Percentiles rank a stretch among this genome's conserved stretches.
These are phyloP conservation scores for Pulveroboletus sp. DNA, from an alignment of 1,284 basidiomycete species.

Conservation along the genomic window DNA sequence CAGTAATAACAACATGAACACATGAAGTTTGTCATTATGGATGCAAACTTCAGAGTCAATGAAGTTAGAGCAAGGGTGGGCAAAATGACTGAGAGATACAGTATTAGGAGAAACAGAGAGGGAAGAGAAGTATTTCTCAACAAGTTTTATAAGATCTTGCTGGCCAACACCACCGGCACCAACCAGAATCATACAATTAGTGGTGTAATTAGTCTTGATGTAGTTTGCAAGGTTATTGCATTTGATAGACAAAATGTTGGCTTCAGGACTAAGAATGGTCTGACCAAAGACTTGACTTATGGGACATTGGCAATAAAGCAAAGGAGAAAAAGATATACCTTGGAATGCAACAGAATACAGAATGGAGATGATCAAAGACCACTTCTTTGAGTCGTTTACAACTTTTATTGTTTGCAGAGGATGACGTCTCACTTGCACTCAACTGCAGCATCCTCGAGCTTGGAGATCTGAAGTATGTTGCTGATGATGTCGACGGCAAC, in stretches of 20 bases:
- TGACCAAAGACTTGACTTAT: conserved; percentile 91
- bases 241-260: conserved; percentile 95
- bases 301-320: conserved; percentile 11
- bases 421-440: conserved; percentile 98
- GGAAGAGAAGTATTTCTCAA: conserved; percentile 89
- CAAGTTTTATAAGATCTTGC: conserved; percentile 90
- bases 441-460: conserved; percentile 86
- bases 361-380: conserved; percentile 97
- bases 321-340: conserved; percentile 49
- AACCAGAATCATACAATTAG: conserved; percentile 98
- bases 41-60: conserved; percentile 95
- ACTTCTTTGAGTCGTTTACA: conserved; percentile 97
- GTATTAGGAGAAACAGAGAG: conserved; percentile 90
- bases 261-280: conserved; percentile 96
- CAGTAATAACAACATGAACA: conserved; percentile 93
- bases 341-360: conserved; percentile 97
- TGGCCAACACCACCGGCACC: conserved; percentile 97
- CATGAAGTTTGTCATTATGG: conserved; percentile 90
- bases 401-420: conserved; percentile 97
- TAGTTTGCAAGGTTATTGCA: conserved; percentile 88
- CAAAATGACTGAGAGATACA: conserved; percentile 81
- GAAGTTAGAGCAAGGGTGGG: conserved; percentile 80
- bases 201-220: conserved; percentile 98
- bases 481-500: conserved; percentile 95
- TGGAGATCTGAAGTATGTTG: conserved; percentile 98